phyloP scores from a whole-genome alignment of 495 filamentous ascomycete genomes.

The Trichoderma orchidacearum region DNA sequence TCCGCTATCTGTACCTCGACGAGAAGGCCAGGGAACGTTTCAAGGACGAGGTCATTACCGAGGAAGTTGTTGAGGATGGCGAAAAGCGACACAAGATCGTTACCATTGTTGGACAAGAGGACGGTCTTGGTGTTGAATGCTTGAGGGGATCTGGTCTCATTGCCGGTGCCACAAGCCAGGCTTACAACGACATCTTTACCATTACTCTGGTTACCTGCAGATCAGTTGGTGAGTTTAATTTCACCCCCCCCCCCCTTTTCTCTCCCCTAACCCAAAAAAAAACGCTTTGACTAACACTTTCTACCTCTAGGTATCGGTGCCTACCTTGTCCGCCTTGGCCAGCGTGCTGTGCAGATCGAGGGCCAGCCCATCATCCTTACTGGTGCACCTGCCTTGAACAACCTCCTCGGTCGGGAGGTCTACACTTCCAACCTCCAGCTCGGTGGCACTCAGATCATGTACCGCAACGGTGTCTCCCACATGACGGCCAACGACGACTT shows the following conservation, averaged over 20 bases:
- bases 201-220: constrained; percentile 96
- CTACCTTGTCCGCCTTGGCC: constrained; percentile 92
- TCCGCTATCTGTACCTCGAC: constrained; percentile 97
- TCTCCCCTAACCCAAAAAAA: not conserved
- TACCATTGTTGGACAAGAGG: constrained; percentile 85
- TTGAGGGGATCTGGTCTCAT: constrained; percentile 94
- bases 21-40: constrained; percentile 78
- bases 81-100: constrained; percentile 90
- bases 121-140: constrained; percentile 95
- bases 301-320: constrained; percentile 69
- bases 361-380: constrained; percentile 98
- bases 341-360: constrained; percentile 97
- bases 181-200: constrained; percentile 98
- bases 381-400: constrained; percentile 95
- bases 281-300: constrained; percentile 10
- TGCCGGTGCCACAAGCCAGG: constrained; percentile 90
- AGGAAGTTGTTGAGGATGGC: constrained; percentile 70
- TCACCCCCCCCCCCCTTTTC: not conserved
- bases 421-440: constrained; percentile 98
- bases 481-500: constrained; percentile 98
- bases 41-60: constrained; percentile 82
- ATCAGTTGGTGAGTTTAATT: constrained; percentile 56
- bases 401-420: constrained; percentile 91
- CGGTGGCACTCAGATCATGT: constrained; percentile 99
- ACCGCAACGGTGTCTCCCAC: constrained; percentile 98